Conservation (phyloP, 176 grass and related monocot genomes). For the Ensete glaucum region DNA sequence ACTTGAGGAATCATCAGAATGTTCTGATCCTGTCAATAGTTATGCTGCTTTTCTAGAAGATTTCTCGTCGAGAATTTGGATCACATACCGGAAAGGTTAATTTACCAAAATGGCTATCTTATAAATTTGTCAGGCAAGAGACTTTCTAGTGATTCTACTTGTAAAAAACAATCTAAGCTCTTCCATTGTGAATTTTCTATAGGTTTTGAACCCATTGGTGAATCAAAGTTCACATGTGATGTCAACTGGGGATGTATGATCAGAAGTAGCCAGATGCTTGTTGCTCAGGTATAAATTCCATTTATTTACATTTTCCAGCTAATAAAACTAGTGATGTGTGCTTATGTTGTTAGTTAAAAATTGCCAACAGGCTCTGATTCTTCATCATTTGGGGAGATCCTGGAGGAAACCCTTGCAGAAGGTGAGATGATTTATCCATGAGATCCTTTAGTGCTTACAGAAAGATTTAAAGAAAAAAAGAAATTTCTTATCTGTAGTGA, state of each 20-base stretch:
- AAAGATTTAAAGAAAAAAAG: not conserved
- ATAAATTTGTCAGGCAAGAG: not conserved
- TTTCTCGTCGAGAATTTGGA: slow-evolving; percentile 89
- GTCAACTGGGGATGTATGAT: slow-evolving; percentile 99
- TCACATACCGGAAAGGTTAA: slow-evolving; percentile 89
- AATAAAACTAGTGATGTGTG: not conserved
- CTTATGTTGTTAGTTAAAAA: slow-evolving; percentile 16
- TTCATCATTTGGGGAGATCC: slow-evolving; percentile 85
- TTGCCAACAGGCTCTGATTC: slow-evolving; percentile 59
- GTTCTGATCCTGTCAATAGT: slow-evolving; percentile 17
- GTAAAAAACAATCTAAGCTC: not conserved
- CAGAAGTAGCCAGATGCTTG: slow-evolving; percentile 99
- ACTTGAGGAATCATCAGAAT: slow-evolving; percentile 32
- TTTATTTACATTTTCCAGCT: slow-evolving; percentile 1
- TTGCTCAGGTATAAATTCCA: slow-evolving; percentile 43
- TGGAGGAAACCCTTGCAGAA: slow-evolving; percentile 77
- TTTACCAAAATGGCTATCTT: not conserved
- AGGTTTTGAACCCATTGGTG: slow-evolving; percentile 70
- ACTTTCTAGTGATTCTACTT: too few relatives aligned
- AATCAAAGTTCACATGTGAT: slow-evolving; percentile 73
- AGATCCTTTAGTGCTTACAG: too few relatives aligned
- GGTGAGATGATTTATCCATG: slow-evolving; percentile 34
- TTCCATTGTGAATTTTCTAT: not conserved
- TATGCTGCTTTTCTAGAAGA: slow-evolving; percentile 50
- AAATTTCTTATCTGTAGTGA: not conserved